These are phyloP conservation scores for Rhodotorula sp. DNA, from an alignment of 1,284 basidiomycete genomes.

Conservation along the genomic window DNA sequence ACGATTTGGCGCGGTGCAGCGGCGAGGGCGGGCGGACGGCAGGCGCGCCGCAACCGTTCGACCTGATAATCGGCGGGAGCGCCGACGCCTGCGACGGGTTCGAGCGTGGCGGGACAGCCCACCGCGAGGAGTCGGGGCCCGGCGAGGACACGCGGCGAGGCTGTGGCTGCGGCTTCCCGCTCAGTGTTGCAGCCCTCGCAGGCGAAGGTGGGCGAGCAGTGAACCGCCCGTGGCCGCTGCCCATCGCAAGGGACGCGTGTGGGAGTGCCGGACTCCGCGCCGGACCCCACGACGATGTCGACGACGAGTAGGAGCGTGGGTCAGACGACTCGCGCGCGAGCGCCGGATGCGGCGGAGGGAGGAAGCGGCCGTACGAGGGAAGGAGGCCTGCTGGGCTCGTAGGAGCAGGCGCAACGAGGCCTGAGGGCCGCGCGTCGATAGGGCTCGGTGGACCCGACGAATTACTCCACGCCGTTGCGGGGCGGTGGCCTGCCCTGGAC, in stretches of 20 bases:
- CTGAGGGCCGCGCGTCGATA: not conserved
- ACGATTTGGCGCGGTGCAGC: not conserved
- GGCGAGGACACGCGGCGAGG: not conserved
- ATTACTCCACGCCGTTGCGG: not conserved
- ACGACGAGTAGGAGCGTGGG: not conserved
- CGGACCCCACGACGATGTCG: not conserved
- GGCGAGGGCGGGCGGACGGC: not conserved
- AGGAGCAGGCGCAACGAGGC: too few species aligned
- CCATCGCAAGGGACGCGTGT: not conserved
- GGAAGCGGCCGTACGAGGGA: conserved; percentile 1
- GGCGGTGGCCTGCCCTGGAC: not conserved
- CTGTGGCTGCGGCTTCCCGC: not conserved
- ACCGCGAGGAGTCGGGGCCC: not conserved
- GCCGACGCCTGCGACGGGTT: not conserved
- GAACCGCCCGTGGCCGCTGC: not conserved
- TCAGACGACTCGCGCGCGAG: not conserved
- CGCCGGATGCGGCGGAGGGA: not conserved
- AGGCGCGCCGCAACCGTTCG: not conserved
- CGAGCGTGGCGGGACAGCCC: not conserved
- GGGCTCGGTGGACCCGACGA: not conserved
- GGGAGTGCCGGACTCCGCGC: not conserved
- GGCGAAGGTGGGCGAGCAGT: not conserved
- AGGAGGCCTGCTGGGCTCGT: not conserved
- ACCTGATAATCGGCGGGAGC: not conserved
- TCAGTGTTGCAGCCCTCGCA: not conserved